phyloP scores from a whole-genome alignment of 2,329 filamentous ascomycete genomes.

The Trichoderma sp. region DNA sequence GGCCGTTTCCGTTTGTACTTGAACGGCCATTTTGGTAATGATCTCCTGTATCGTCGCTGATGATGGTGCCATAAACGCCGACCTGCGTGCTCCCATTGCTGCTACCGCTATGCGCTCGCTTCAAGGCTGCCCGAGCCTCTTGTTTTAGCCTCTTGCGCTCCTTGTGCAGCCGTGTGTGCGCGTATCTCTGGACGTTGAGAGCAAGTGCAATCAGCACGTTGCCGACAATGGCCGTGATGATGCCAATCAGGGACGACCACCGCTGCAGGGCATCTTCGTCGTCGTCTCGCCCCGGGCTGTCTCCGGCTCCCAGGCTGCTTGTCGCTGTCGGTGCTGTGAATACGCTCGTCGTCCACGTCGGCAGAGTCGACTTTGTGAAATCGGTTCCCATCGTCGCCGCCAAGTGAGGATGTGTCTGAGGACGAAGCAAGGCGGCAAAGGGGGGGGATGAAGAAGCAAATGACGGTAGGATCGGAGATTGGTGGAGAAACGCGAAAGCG shows the following conservation, averaged over 20 bases:
- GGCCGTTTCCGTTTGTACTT: constrained; percentile 13
- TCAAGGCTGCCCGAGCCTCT: constrained; percentile 53
- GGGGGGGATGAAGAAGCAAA: neutral
- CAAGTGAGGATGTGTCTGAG: constrained; percentile 20
- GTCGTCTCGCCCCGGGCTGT: constrained; percentile 25
- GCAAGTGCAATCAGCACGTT: constrained; percentile 94
- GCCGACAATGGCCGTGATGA: constrained; percentile 85
- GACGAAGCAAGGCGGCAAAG: constrained; percentile 15
- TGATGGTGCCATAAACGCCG: constrained; percentile 37
- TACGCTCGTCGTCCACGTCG: constrained; percentile 20
- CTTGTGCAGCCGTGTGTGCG: constrained; percentile 78
- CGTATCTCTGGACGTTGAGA: constrained; percentile 93
- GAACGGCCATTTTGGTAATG: constrained; percentile 24
- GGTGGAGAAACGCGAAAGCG: constrained; percentile 14
- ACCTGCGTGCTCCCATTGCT: constrained; percentile 25
- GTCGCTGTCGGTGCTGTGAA: constrained; percentile 15
- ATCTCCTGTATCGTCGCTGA: constrained; percentile 19
- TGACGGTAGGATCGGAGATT: constrained; percentile 15
- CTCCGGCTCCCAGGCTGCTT: neutral
- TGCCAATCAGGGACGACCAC: constrained; percentile 95
- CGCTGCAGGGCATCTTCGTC: constrained; percentile 53
- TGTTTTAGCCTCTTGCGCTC: constrained; percentile 60
- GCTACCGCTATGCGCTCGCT: constrained; percentile 37
- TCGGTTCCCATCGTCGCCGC: constrained; percentile 28
- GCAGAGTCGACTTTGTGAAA: constrained; percentile 28